Evolutionary conservation across 371 early-diverging fungal species (phyloP).

Genomic region (Capniomyces stellatus): DNA sequence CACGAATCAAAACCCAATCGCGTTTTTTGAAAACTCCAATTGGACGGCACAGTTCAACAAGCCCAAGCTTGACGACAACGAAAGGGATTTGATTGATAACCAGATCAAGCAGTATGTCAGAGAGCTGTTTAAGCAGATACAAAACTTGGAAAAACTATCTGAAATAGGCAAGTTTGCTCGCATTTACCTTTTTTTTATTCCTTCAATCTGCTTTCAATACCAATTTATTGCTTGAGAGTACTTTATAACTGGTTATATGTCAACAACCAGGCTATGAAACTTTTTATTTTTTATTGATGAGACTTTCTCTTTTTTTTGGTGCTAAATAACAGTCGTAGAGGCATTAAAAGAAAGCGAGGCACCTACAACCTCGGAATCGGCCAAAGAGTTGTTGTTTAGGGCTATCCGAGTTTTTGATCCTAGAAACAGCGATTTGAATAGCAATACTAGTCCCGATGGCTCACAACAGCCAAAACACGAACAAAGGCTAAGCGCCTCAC

Average conservation of each 20-base stretch:
- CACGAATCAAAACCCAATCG: no score
- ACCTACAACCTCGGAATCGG: conserved; percentile 2
- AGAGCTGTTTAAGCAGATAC: conserved; percentile 14
- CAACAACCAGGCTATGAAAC: no score
- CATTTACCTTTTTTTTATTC: not conserved
- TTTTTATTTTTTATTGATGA: no score
- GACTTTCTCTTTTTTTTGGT: no score
- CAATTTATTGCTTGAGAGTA: not conserved
- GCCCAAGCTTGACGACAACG: conserved; percentile 14
- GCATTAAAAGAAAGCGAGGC: not conserved
- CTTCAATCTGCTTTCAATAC: not conserved
- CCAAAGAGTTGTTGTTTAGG: conserved; percentile 11
- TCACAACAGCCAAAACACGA: not conserved
- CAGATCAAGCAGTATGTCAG: conserved; percentile 13
- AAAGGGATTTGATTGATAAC: conserved; percentile 21
- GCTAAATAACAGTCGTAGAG: not conserved
- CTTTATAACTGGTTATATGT: no score
- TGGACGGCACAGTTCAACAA: not conserved
- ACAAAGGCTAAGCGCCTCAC: conserved; percentile 5
- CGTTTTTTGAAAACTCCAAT: not conserved
- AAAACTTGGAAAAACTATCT: conserved; percentile 10
- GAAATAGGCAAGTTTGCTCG: not conserved
- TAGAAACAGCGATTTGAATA: conserved; percentile 2
- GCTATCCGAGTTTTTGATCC: conserved; percentile 20
- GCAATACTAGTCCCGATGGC: not conserved